Percentiles rank a stretch among this genome's conserved stretches.
Conservation (phyloP, 306 rosid genomes). For the Vigna trinervia region DNA sequence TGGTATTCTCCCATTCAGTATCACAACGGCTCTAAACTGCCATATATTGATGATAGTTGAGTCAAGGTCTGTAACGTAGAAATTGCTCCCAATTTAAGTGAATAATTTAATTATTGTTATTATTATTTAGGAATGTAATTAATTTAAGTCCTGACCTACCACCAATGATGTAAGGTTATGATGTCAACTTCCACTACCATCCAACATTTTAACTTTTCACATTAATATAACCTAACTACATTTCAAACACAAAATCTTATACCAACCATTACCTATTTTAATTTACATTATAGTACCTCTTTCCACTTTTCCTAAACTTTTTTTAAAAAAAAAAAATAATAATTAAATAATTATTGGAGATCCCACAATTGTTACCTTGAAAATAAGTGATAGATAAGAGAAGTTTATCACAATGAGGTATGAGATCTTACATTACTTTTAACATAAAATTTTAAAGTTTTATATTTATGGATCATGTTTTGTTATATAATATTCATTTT, state of each 20-base stretch:
- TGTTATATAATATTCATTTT: too few species aligned
- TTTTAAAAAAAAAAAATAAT: too few species aligned
- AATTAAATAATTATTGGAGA: too few species aligned
- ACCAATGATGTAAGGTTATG: conserved; percentile 38
- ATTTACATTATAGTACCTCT: too few species aligned
- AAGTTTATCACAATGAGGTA: too few species aligned
- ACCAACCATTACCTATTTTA: too few species aligned
- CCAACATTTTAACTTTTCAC: conserved; percentile 38
- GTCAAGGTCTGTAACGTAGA: conserved; percentile 41
- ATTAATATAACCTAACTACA: not conserved
- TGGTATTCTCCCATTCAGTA: conserved; percentile 53
- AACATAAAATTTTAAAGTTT: too few species aligned
- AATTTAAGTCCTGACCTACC: conserved; percentile 43
- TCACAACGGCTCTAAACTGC: conserved; percentile 55
- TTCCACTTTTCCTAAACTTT: too few species aligned
- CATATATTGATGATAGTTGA: not conserved
- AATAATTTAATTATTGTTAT: conserved; percentile 32
- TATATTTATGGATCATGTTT: too few species aligned
- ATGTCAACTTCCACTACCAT: conserved; percentile 46
- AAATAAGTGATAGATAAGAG: too few species aligned
- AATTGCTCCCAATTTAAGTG: conserved; percentile 19
- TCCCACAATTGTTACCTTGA: too few species aligned
- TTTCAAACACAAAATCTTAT: not conserved
- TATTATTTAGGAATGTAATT: conserved; percentile 33
- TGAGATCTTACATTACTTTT: too few species aligned